phyloP scores from a whole-genome alignment of 139 green algal genomes.

The Dunaliella sp. region DNA sequence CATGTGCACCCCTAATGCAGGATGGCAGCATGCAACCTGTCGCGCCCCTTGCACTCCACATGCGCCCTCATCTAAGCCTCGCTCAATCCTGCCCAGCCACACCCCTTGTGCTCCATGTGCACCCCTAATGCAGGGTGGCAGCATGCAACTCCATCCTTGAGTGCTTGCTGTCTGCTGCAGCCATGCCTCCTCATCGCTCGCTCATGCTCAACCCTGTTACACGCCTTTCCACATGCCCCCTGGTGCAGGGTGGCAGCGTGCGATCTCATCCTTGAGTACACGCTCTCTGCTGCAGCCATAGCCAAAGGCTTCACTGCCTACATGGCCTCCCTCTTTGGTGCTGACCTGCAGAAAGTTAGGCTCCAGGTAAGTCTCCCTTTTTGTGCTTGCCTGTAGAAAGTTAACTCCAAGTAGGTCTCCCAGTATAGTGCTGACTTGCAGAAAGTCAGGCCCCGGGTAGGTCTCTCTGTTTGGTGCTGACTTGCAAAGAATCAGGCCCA shows the following conservation, averaged over 20 bases:
- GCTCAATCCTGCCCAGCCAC: too few relatives aligned
- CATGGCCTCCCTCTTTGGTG: conserved; percentile 59
- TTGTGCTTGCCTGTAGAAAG: not conserved
- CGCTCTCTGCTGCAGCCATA: conserved; percentile 71
- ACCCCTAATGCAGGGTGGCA: not conserved
- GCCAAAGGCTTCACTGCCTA: conserved; percentile 85
- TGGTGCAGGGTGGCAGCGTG: conserved; percentile 60
- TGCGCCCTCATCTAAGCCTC: too few relatives aligned
- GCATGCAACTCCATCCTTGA: not conserved
- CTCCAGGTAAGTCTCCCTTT: conserved; percentile 9
- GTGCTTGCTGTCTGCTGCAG: not conserved
- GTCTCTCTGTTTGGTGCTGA: conserved; percentile 49
- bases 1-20: not conserved
- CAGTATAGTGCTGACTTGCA: not conserved
- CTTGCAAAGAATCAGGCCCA: conserved; percentile 22
- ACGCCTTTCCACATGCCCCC: not conserved
- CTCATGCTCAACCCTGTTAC: not conserved
- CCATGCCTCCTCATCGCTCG: not conserved
- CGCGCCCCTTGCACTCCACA: too few relatives aligned
- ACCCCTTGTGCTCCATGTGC: not conserved
- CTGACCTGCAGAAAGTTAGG: conserved; percentile 22
- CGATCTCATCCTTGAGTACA: conserved; percentile 87
- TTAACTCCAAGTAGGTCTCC: not conserved
- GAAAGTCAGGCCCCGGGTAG: not conserved
- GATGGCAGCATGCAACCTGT: not conserved